These are phyloP conservation scores for Glarea lozoyensis DNA, from an alignment of 495 filamentous ascomycete genomes.

Conservation along the genomic window DNA sequence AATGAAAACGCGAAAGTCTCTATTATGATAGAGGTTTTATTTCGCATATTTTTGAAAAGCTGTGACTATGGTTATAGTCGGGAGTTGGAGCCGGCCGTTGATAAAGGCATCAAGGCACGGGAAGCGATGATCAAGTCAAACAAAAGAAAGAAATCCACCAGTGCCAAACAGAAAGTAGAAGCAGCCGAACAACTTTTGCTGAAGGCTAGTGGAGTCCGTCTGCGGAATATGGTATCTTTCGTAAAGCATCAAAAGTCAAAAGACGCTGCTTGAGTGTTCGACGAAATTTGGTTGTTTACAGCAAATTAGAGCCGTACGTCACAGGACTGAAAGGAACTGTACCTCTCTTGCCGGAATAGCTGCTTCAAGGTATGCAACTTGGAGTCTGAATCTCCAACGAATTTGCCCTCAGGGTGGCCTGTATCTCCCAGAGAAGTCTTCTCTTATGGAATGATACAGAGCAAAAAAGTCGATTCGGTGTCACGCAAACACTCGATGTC, in stretches of 20 bases:
- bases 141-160: conserved; percentile 19
- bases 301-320: too few relatives aligned
- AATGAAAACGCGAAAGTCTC: conserved; percentile 77
- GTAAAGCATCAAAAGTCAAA: conserved; percentile 15
- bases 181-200: conserved; percentile 15
- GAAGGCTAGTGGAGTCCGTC: conserved; percentile 16
- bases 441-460: too few relatives aligned
- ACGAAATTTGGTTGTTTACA: too few relatives aligned
- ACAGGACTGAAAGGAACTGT: too few relatives aligned
- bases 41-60: conserved; percentile 45
- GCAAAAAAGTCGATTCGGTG: too few relatives aligned
- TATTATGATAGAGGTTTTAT: conserved; percentile 61
- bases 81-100: conserved; percentile 41
- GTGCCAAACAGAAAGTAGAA: conserved; percentile 21
- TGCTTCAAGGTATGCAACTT: not conserved
- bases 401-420: too few relatives aligned
- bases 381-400: not conserved
- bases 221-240: conserved; percentile 21
- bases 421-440: too few relatives aligned
- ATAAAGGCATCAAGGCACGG: conserved; percentile 56
- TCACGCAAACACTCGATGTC: too few relatives aligned
- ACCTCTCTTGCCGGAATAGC: too few relatives aligned
- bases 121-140: conserved; percentile 24
- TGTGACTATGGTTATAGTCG: conserved; percentile 35
- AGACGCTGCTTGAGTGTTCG: not conserved